These are phyloP conservation scores for Leccinum aurantiacum DNA, from an alignment of 768 basidiomycete genomes.

Conservation along the genomic window DNA sequence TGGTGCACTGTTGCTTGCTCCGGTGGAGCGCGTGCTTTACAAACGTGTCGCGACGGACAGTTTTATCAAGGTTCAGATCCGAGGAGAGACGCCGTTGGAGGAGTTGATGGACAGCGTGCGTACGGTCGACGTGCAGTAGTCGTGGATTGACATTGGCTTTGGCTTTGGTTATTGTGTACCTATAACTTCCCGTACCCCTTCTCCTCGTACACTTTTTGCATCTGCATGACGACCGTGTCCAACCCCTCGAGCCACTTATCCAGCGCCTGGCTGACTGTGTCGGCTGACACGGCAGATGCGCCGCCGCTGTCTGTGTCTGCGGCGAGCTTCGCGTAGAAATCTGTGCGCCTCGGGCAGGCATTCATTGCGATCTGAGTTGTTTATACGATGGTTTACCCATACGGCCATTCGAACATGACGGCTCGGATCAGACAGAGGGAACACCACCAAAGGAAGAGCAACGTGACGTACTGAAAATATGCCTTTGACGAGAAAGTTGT, in stretches of 20 bases:
- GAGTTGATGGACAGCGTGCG: too few relatives aligned
- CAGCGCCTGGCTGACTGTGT: constrained; percentile 55
- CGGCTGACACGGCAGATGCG: constrained; percentile 35
- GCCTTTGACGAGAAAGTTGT: constrained; percentile 72
- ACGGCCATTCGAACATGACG: constrained; percentile 2
- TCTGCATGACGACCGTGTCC: constrained; percentile 48
- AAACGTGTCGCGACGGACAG: too few relatives aligned
- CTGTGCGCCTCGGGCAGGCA: constrained; percentile 57
- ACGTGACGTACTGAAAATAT: constrained; percentile 50
- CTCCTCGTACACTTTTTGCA: constrained; percentile 53
- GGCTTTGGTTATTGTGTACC: too few relatives aligned
- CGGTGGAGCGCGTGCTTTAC: too few relatives aligned
- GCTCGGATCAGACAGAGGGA: not conserved
- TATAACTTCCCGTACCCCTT: constrained; percentile 51
- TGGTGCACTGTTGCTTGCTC: too few relatives aligned
- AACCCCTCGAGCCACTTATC: constrained; percentile 61
- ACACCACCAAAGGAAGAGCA: not conserved
- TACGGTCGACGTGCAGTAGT: too few relatives aligned
- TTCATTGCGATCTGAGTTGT: constrained; percentile 50
- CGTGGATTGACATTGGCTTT: too few relatives aligned
- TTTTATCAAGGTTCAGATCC: too few relatives aligned
- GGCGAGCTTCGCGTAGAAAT: constrained; percentile 63
- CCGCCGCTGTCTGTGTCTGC: constrained; percentile 57
- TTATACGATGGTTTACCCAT: not conserved
- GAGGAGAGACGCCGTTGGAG: too few relatives aligned